Evolutionary conservation across 2,329 filamentous ascomycete species (phyloP), one percentile per base, ranked within the genome.

Genomic region (Ceratocystis ficicola): DNA sequence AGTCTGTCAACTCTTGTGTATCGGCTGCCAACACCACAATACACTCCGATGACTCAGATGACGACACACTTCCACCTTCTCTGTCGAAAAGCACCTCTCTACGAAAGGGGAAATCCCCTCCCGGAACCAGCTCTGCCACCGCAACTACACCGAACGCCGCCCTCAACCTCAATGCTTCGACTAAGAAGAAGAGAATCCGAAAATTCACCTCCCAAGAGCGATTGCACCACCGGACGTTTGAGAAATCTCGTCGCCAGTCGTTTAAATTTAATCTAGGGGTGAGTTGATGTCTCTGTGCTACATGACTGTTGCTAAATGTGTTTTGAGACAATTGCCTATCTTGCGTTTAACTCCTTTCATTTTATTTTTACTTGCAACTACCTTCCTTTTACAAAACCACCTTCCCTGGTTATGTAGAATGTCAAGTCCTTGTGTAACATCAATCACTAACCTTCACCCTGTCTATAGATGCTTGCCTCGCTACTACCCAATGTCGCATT

Each of bases 151-250:
- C 10, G 3, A 8, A 25, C 36, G 6, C 41, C 2, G 22, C 41
- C 15, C 5, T 17, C 5, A 48, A n/a, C 7, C 1, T 8, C 22
- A 30, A 44, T 50, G 28, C 41, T 4, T 41, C 36, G 15, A 32
- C 44, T 7, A 62, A 59, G 22, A 76, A 74, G 69, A 76, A 76
- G 68, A 71, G 75, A 8, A 69, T 75, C 20, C 72, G 75, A 10
- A 74, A 75, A 69, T 77, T 76, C 68, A 77, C 76, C 1, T 73
- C 74, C 4, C 71, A 77, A 62, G 76, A 78, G 63, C 75, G 76
- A 8, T 75, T 75, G 2, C 73, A 73, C 4, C 76, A 77, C 67
- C 72, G 75, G 0, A 71, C 75, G 5, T 77, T 77, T 68, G 76
- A 77, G 64, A 74, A 74, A 68, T 74, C 72, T 2, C 74, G 76